These are phyloP conservation scores for Nakazawaea wyomingensis DNA, from an alignment of 805 yeast genomes.

Conservation along the genomic window DNA sequence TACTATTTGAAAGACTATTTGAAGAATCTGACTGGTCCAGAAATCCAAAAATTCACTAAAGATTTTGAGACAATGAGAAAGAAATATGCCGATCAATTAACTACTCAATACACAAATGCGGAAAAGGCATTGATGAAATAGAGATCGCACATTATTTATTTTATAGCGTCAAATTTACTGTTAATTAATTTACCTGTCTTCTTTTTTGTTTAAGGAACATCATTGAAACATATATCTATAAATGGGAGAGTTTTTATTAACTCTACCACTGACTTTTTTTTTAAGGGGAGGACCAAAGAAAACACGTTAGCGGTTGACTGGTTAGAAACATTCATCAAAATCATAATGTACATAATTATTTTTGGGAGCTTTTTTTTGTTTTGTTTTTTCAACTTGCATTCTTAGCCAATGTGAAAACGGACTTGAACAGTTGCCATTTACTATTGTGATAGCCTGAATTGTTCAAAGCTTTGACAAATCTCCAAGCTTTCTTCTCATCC, in stretches of 20 bases:
- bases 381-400: constrained; percentile 26
- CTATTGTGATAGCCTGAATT: constrained; percentile 78
- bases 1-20: constrained; percentile 53
- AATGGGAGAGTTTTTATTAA: no score
- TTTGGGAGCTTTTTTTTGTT: no score
- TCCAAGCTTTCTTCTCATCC: constrained; percentile 82
- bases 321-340: no score
- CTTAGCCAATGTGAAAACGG: constrained; percentile 48
- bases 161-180: no score
- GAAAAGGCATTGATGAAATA: constrained; percentile 33
- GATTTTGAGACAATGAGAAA: constrained; percentile 72
- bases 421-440: constrained; percentile 60
- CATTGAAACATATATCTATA: no score
- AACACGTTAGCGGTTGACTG: no score
- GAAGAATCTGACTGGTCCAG: constrained; percentile 45
- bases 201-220: no score
- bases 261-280: no score
- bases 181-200: no score
- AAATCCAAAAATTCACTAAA: constrained; percentile 48
- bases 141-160: no score
- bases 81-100: constrained; percentile 52
- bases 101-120: constrained; percentile 48
- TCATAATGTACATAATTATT: neutral
- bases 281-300: no score
- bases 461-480: constrained; percentile 75